These are phyloP conservation scores for Quercus bicolor DNA, from an alignment of 306 rosid species.

Conservation along the genomic window DNA sequence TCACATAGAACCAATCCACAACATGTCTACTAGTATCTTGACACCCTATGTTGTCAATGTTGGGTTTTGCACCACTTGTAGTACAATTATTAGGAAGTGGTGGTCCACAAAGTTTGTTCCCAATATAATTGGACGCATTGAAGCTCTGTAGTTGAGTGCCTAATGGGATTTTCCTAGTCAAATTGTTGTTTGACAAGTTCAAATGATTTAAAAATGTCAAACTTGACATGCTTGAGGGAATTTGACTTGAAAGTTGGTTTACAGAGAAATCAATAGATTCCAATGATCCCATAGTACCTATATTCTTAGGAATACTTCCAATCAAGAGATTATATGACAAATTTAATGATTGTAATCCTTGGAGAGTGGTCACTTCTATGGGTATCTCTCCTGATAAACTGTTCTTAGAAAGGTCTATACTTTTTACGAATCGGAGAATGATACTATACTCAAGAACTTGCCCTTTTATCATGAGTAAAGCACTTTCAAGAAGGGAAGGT, in stretches of 20 bases:
- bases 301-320: neutral
- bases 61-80: too few relatives aligned
- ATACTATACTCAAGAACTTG: accelerated
- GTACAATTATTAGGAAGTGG: too few relatives aligned
- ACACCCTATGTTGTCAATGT: too few relatives aligned
- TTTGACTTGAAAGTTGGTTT: conserved; percentile 9
- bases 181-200: conserved; percentile 9
- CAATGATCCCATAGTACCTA: neutral
- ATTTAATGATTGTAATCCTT: too few relatives aligned
- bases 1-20: too few relatives aligned
- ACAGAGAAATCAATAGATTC: conserved; percentile 10
- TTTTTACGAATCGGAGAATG: too few relatives aligned
- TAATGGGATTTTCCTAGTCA: neutral
- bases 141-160: neutral
- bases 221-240: conserved; percentile 2
- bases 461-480: too few relatives aligned
- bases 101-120: too few relatives aligned
- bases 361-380: too few relatives aligned
- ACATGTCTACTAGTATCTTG: accelerated
- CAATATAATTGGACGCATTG: accelerated
- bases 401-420: too few relatives aligned
- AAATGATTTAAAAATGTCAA: neutral
- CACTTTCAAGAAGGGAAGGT: too few relatives aligned
- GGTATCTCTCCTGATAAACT: too few relatives aligned
- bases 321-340: neutral